A percentile compares a stretch with the other conserved stretches of the same genome.
Evolutionary conservation across 2,329 filamentous ascomycete genomes (phyloP).

Genomic region (Fusarium sp.): DNA sequence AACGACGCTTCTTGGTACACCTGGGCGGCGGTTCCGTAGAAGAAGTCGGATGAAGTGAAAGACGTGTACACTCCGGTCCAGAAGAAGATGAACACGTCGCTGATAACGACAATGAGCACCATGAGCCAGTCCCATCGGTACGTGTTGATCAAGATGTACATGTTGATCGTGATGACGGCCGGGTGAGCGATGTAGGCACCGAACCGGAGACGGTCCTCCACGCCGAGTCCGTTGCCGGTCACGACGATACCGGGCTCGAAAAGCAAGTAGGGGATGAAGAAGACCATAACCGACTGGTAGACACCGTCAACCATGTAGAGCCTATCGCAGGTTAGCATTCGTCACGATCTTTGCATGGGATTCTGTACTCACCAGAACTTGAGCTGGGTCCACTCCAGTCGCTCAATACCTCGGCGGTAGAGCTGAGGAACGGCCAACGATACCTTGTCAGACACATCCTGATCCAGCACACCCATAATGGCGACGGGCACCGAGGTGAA

Average conservation of each 20-base stretch:
- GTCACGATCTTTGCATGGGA: neutral
- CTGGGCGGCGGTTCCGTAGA: constrained; percentile 83
- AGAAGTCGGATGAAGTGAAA: constrained; percentile 60
- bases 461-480: constrained; percentile 95
- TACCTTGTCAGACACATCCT: constrained; percentile 94
- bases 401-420: constrained; percentile 94
- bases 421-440: constrained; percentile 95
- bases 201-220: constrained; percentile 85
- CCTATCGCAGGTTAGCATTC: constrained; percentile 59
- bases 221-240: constrained; percentile 77
- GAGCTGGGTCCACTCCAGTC: constrained; percentile 92
- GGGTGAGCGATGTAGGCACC: constrained; percentile 89
- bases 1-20: constrained; percentile 86
- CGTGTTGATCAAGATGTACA: constrained; percentile 95
- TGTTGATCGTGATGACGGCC: constrained; percentile 88
- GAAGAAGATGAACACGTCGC: constrained; percentile 89
- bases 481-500: constrained; percentile 97
- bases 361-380: constrained; percentile 87
- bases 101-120: constrained; percentile 82
- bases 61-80: constrained; percentile 91
- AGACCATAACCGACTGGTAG: constrained; percentile 94
- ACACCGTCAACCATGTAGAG: constrained; percentile 94
- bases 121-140: constrained; percentile 99
- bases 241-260: constrained; percentile 77
- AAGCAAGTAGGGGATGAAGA: constrained; percentile 90